phyloP scores from a whole-genome alignment of 2,329 filamentous ascomycete genomes.

The Penicillium sp. region DNA sequence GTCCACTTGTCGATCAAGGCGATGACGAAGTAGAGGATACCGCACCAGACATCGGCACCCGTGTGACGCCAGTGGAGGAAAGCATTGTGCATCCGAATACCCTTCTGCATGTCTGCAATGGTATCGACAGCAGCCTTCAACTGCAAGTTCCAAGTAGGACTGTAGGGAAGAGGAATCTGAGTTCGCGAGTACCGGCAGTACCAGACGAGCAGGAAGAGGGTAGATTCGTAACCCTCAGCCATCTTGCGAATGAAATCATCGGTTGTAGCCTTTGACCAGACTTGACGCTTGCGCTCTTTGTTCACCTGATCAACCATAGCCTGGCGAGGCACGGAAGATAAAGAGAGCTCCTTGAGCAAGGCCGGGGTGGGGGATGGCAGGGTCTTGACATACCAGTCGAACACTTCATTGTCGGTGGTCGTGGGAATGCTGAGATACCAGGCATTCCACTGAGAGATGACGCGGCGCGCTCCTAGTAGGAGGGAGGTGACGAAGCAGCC shows the following conservation, averaged over 20 bases:
- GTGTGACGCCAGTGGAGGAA: slow-evolving; percentile 6
- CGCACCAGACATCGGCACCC: slow-evolving; percentile 1
- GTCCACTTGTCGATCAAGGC: slow-evolving; percentile 3
- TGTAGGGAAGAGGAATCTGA: not conserved
- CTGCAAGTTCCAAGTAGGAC: slow-evolving; percentile 3
- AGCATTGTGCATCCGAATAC: slow-evolving; percentile 1
- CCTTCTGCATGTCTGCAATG: slow-evolving; percentile 3
- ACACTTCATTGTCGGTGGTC: not conserved
- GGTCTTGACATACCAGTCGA: not conserved
- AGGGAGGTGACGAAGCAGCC: not conserved
- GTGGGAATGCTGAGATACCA: slow-evolving; percentile 2
- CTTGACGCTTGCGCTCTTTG: not conserved
- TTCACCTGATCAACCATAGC: not conserved
- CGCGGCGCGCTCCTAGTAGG: not conserved
- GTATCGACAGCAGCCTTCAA: slow-evolving; percentile 2
- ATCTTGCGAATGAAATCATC: not conserved
- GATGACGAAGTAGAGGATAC: slow-evolving; percentile 4
- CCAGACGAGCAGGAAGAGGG: slow-evolving; percentile 2
- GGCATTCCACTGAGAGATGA: not conserved
- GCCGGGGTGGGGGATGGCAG: not conserved
- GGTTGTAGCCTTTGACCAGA: not conserved
- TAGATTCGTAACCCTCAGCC: not conserved
- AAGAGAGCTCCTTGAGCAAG: not conserved
- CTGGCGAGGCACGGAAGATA: not conserved
- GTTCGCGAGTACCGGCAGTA: slow-evolving; percentile 5